phyloP scores from a whole-genome alignment of 164 flowering plant genomes.

The Sextonia rubra region DNA sequence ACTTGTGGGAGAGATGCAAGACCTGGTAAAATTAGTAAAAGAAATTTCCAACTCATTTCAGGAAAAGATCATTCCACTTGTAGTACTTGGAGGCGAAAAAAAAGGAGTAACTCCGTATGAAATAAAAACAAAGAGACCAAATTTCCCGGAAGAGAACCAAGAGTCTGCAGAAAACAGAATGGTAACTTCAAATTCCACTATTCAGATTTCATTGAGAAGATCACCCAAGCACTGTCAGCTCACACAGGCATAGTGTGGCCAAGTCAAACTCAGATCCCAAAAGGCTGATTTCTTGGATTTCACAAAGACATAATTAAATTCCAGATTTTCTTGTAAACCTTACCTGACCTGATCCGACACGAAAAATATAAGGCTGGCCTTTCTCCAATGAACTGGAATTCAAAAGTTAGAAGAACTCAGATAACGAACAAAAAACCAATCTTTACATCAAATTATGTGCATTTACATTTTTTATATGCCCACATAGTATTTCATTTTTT shows the following conservation, averaged over 20 bases:
- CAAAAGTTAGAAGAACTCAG: slow-evolving; percentile 6
- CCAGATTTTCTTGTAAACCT: slow-evolving; percentile 1
- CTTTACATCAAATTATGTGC: neutral
- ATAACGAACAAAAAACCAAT: neutral
- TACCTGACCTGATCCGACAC: slow-evolving; percentile 96
- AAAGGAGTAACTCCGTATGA: no score
- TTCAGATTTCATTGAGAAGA: no score
- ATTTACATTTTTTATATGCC: neutral
- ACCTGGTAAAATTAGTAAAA: no score
- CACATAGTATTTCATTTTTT: neutral
- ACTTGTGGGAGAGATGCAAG: no score
- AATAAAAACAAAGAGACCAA: no score
- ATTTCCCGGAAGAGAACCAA: no score
- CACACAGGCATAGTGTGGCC: neutral
- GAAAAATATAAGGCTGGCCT: slow-evolving; percentile 74
- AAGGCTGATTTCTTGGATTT: neutral
- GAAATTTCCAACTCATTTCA: no score
- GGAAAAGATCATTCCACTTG: no score
- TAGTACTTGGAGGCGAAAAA: no score
- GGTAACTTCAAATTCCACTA: no score
- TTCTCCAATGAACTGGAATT: slow-evolving; percentile 84
- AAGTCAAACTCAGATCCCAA: neutral
- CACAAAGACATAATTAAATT: neutral
- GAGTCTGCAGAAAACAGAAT: no score
- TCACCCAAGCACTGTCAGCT: neutral